These are phyloP conservation scores for Bocquillonia castaneifolia DNA, from an alignment of 441 rosid genomes.

Conservation along the genomic window DNA sequence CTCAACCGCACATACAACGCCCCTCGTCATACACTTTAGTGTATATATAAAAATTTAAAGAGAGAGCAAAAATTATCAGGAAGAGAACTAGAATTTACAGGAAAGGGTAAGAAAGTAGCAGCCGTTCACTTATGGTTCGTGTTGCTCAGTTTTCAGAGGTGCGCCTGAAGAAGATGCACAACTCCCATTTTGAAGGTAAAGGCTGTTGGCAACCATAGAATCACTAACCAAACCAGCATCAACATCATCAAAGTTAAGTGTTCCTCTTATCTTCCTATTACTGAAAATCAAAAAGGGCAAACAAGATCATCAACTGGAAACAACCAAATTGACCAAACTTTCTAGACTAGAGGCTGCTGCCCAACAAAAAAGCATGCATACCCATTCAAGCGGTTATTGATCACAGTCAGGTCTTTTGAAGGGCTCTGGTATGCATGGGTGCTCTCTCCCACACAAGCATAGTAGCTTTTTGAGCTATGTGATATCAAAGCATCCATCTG, in stretches of 20 bases:
- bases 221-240: constrained; percentile 89
- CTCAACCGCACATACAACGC: constrained; percentile 33
- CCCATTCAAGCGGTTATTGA: constrained; percentile 83
- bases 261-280: constrained; percentile 54
- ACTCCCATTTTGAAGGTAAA: constrained; percentile 61
- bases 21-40: constrained; percentile 17
- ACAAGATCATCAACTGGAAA: not conserved
- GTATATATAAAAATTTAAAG: constrained; percentile 7
- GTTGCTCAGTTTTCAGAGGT: constrained; percentile 56
- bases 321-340: not conserved
- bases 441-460: constrained; percentile 98
- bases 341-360: not conserved
- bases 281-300: constrained; percentile 20
- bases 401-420: constrained; percentile 84
- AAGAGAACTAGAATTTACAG: constrained; percentile 33
- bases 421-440: constrained; percentile 96
- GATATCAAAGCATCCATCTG: constrained; percentile 94
- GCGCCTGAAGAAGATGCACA: constrained; percentile 47
- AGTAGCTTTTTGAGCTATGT: constrained; percentile 77
- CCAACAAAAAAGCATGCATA: constrained; percentile 27
- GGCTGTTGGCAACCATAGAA: constrained; percentile 85
- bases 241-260: constrained; percentile 59
- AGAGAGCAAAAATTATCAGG: not conserved
- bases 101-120: constrained; percentile 6
- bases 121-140: constrained; percentile 18